Percentiles rank a stretch among this genome's conserved stretches.
These are phyloP conservation scores for Cutaneotrichosporon sp. DNA, from an alignment of 1,284 basidiomycete species.

Conservation along the genomic window DNA sequence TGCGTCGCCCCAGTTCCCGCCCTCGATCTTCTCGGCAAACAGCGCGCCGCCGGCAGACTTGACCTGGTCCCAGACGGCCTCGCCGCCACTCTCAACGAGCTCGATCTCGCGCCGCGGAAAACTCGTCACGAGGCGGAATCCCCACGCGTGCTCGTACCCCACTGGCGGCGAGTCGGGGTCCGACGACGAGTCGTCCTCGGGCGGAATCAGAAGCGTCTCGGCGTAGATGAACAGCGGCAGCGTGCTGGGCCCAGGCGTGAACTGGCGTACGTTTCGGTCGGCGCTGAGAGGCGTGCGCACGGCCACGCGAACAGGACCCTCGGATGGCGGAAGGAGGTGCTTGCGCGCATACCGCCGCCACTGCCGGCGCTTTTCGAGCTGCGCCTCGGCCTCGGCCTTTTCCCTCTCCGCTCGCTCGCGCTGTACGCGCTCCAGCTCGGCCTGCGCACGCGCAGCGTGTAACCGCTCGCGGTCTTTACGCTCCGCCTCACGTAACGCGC, in stretches of 20 bases:
- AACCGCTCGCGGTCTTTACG: constrained; percentile 60
- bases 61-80: constrained; percentile 38
- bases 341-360: constrained; percentile 45
- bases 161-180: constrained; percentile 36
- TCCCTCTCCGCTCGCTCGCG: constrained; percentile 42
- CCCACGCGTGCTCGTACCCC: constrained; percentile 32
- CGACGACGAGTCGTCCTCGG: constrained; percentile 12
- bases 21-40: constrained; percentile 41
- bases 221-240: constrained; percentile 40
- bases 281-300: constrained; percentile 36
- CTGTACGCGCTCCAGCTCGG: constrained; percentile 21
- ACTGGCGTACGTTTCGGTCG: constrained; percentile 32
- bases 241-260: constrained; percentile 27
- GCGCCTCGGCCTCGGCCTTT: constrained; percentile 17
- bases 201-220: constrained; percentile 41
- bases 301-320: constrained; percentile 29
- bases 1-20: constrained; percentile 29
- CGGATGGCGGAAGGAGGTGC: constrained; percentile 30
- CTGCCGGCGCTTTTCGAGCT: constrained; percentile 15
- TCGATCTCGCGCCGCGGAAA: constrained; percentile 41
- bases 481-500: constrained; percentile 64
- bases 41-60: constrained; percentile 41
- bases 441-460: constrained; percentile 22
- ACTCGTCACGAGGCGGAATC: constrained; percentile 37
- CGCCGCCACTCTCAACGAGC: constrained; percentile 25